phyloP scores from a whole-genome alignment of 2,329 filamentous ascomycete species.

The Fusarium pseudoanthophilum region DNA sequence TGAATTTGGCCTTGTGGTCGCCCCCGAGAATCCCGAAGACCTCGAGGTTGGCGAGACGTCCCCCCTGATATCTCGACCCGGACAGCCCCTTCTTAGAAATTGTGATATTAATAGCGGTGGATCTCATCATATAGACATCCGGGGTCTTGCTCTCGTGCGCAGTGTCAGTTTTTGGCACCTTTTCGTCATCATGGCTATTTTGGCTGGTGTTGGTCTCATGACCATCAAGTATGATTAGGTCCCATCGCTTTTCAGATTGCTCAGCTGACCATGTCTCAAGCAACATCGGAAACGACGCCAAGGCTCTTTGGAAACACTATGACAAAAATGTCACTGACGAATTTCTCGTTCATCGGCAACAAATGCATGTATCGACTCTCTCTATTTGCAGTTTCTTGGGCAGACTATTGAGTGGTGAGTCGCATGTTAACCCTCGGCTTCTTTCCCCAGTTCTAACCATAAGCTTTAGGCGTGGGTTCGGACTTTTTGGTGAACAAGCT shows the following conservation, averaged over 20 bases:
- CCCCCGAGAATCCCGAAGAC: conserved; percentile 43
- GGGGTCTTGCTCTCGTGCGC: conserved; percentile 79
- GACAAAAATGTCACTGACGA: conserved; percentile 77
- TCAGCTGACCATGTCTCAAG: conserved; percentile 56
- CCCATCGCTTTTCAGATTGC: neutral
- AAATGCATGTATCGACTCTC: conserved; percentile 94
- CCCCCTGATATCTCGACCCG: conserved; percentile 76
- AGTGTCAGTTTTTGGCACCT: conserved; percentile 89
- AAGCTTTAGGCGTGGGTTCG: conserved; percentile 77
- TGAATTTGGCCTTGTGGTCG: conserved; percentile 43
- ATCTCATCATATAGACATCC: conserved; percentile 89
- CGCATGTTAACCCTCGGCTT: neutral
- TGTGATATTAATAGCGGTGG: conserved; percentile 76
- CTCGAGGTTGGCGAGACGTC: conserved; percentile 77
- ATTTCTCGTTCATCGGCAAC: conserved; percentile 83
- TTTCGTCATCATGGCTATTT: conserved; percentile 86
- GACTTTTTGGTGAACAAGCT: conserved; percentile 88
- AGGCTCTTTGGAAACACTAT: conserved; percentile 88
- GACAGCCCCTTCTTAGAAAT: conserved; percentile 64
- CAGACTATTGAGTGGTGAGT: conserved; percentile 77
- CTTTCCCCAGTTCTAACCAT: conserved; percentile 26
- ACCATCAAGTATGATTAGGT: conserved; percentile 85
- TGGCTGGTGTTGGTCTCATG: conserved; percentile 95
- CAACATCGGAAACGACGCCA: conserved; percentile 92
- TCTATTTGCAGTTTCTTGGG: conserved; percentile 88